A percentile compares a stretch with the other conserved stretches of the same genome.
Evolutionary conservation across 352 stramenopile species (phyloP).

Genomic region (Globisporangium ultimum): DNA sequence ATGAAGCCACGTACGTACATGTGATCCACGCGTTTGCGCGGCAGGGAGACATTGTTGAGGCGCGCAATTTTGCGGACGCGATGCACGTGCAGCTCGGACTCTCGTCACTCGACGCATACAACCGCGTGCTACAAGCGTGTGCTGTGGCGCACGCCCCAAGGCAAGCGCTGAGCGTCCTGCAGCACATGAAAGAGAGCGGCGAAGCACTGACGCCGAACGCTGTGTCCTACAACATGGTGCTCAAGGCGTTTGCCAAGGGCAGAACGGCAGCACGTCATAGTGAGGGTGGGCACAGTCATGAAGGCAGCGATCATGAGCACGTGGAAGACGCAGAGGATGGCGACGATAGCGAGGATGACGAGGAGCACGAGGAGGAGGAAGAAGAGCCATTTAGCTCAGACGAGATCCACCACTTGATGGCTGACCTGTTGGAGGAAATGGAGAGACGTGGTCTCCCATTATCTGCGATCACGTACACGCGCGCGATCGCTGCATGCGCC

Average conservation of each 20-base stretch:
- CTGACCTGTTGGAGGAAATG: conserved; percentile 35
- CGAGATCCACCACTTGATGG: conserved; percentile 11
- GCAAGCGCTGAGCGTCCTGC: conserved; percentile 38
- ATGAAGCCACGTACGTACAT: conserved; percentile 35
- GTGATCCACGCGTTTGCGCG: conserved; percentile 53
- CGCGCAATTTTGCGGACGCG: conserved; percentile 30
- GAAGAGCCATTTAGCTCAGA: background rate
- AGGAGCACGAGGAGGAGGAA: background rate
- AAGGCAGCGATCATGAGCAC: conserved; percentile 16
- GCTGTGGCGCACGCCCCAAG: conserved; percentile 30
- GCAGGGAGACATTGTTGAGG: conserved; percentile 41
- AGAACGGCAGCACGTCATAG: conserved; percentile 5
- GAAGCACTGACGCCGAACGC: conserved; percentile 27
- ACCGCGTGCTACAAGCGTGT: conserved; percentile 58
- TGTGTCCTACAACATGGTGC: conserved; percentile 51
- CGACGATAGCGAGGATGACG: background rate
- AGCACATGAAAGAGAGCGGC: conserved; percentile 27
- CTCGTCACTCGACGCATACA: conserved; percentile 42
- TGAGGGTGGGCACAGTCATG: conserved; percentile 16
- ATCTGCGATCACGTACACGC: conserved; percentile 25
- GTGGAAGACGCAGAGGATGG: background rate
- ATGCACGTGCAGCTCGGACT: conserved; percentile 46
- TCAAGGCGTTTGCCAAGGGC: conserved; percentile 46
- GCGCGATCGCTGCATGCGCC: conserved; percentile 35
- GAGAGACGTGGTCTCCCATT: conserved; percentile 8